phyloP scores from a whole-genome alignment of 2,329 filamentous ascomycete genomes.

The Thelonectria olida region DNA sequence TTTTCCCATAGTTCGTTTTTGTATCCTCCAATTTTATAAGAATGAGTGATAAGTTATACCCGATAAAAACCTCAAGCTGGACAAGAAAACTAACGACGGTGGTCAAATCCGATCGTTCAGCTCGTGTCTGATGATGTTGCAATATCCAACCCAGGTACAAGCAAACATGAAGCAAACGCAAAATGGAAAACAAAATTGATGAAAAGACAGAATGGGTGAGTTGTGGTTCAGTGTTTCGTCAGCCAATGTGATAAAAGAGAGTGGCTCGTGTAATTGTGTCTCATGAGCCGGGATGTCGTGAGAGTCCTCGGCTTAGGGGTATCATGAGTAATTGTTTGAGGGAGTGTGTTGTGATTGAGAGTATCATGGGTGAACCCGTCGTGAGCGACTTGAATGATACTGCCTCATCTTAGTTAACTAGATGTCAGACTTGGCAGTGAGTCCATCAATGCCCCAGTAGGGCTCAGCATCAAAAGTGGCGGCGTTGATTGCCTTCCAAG shows the following conservation, averaged over 20 bases:
- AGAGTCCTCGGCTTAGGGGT: neutral
- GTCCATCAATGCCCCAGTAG: slow-evolving; percentile 75
- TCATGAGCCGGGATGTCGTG: neutral
- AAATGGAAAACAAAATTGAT: neutral
- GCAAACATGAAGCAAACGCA: neutral
- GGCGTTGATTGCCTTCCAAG: slow-evolving; percentile 75
- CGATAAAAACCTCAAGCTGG: neutral
- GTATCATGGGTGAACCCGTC: neutral
- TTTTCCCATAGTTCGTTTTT: neutral
- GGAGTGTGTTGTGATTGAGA: neutral
- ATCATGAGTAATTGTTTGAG: neutral
- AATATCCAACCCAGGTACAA: neutral
- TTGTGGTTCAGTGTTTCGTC: neutral
- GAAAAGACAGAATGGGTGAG: neutral
- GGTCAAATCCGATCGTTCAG: neutral
- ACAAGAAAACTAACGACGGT: neutral
- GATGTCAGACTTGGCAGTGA: slow-evolving; percentile 33
- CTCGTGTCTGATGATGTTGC: neutral
- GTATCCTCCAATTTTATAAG: no score
- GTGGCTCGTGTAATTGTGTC: neutral
- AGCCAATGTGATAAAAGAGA: neutral
- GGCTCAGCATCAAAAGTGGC: slow-evolving; percentile 76
- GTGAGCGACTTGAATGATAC: no score
- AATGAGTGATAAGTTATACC: neutral
- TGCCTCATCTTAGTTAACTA: slow-evolving; percentile 6